Evolutionary conservation across 1,284 basidiomycete genomes (phyloP).

Genomic region (Tremellales sp.): DNA sequence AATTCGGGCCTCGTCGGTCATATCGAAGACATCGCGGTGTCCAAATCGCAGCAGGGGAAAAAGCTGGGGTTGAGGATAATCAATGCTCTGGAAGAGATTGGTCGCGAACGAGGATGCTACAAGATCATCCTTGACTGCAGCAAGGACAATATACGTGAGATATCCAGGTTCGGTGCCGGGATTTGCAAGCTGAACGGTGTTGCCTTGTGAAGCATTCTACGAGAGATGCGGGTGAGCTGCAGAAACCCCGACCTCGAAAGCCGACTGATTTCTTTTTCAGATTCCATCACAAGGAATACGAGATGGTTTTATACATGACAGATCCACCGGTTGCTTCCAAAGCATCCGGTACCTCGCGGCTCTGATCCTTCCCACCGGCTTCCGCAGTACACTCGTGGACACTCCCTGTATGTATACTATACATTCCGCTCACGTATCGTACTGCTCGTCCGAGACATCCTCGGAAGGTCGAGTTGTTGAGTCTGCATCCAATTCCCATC

Average conservation of each 20-base stretch:
- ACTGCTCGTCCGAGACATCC: too few relatives aligned
- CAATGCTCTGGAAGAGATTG: slow-evolving; percentile 72
- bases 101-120: slow-evolving; percentile 74
- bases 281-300: slow-evolving; percentile 77
- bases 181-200: slow-evolving; percentile 9
- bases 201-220: slow-evolving; percentile 71
- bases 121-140: slow-evolving; percentile 97
- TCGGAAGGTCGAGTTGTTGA: too few relatives aligned
- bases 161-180: slow-evolving; percentile 1
- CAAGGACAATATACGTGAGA: slow-evolving; percentile 81
- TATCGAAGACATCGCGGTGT: slow-evolving; percentile 96
- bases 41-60: slow-evolving; percentile 81
- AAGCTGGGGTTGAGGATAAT: slow-evolving; percentile 79
- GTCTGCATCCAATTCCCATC: too few relatives aligned
- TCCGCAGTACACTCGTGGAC: neutral
- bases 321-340: slow-evolving; percentile 13
- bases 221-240: slow-evolving; percentile 78
- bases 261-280: slow-evolving; percentile 13
- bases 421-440: too few relatives aligned
- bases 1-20: slow-evolving; percentile 79
- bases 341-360: slow-evolving; percentile 8
- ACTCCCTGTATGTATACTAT: too few relatives aligned
- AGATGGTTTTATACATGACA: slow-evolving; percentile 64
- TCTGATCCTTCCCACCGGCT: slow-evolving; percentile 1
- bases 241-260: neutral